A percentile compares a stretch with the other conserved stretches of the same genome.
Evolutionary conservation across 371 early-diverging fungal genomes (phyloP).

Genomic region (Rhizopus microsporus): DNA sequence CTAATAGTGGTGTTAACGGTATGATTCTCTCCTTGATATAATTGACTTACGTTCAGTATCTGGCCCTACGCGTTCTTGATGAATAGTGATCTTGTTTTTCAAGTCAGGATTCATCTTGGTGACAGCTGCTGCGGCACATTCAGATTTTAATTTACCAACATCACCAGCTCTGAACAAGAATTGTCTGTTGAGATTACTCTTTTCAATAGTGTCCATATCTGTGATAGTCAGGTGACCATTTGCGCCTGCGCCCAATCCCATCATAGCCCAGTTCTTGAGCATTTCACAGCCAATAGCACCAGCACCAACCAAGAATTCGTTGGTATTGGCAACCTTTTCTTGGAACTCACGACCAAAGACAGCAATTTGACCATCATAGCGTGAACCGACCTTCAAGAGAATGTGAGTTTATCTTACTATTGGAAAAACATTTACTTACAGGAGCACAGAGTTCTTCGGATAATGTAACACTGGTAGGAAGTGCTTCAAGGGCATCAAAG

Average conservation of each 20-base stretch:
- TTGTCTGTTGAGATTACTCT: slow-evolving; percentile 97
- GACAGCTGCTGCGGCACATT: slow-evolving; percentile 92
- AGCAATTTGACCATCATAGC: slow-evolving; percentile 95
- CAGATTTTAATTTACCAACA: slow-evolving; percentile 96
- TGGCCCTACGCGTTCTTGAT: slow-evolving; percentile 95
- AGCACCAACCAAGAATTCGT: slow-evolving; percentile 98
- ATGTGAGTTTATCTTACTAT: not conserved
- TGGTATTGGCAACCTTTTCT: slow-evolving; percentile 82
- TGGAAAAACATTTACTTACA: slow-evolving; percentile 23
- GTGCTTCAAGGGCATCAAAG: slow-evolving; percentile 97
- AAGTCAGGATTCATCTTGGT: slow-evolving; percentile 92
- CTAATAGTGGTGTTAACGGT: slow-evolving; percentile 15
- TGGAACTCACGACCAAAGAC: slow-evolving; percentile 96
- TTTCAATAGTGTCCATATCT: slow-evolving; percentile 99
- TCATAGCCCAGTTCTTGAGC: slow-evolving; percentile 99
- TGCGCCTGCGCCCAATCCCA: slow-evolving; percentile 94
- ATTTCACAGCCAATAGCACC: slow-evolving; percentile 99
- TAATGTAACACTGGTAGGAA: slow-evolving; percentile 68
- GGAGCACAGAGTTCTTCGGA: slow-evolving; percentile 80
- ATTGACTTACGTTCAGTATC: slow-evolving; percentile 85
- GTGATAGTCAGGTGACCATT: slow-evolving; percentile 91
- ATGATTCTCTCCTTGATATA: not conserved
- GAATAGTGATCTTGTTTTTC: slow-evolving; percentile 76
- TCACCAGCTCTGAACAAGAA: slow-evolving; percentile 95
- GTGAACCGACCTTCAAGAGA: slow-evolving; percentile 60